Evolutionary conservation across 129 eudicot species (phyloP).

Genomic region (Glebionis coronaria): DNA sequence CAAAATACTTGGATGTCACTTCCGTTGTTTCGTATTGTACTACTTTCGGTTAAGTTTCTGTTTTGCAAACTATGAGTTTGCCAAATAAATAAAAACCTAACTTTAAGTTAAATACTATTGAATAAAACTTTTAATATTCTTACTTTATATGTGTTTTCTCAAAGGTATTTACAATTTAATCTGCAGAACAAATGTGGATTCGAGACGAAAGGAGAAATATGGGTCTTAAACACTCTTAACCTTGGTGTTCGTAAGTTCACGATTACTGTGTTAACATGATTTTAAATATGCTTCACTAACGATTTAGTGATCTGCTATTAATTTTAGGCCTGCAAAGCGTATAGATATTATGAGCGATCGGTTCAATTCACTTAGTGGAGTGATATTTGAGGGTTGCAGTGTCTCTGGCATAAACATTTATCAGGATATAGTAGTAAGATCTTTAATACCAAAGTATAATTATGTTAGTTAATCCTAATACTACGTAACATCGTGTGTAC

Average conservation of each 20-base stretch:
- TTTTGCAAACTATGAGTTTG: too few species aligned
- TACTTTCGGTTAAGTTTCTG: too few species aligned
- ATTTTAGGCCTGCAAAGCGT: constrained; percentile 77
- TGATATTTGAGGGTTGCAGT: constrained; percentile 71
- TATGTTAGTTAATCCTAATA: background rate
- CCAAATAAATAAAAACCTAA: too few species aligned
- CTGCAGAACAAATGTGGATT: constrained; percentile 96
- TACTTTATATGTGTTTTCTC: background rate
- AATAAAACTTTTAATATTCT: constrained; percentile 1
- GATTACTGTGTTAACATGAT: background rate
- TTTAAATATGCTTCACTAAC: background rate
- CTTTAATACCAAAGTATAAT: constrained; percentile 17
- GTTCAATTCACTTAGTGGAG: constrained; percentile 68
- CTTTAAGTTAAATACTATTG: constrained; percentile 7
- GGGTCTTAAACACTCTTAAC: constrained; percentile 90
- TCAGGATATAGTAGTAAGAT: constrained; percentile 77
- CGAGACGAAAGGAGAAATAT: constrained; percentile 93
- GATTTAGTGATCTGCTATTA: background rate
- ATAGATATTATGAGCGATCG: constrained; percentile 69
- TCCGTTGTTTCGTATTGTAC: too few species aligned
- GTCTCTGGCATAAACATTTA: constrained; percentile 64
- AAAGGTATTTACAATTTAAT: constrained; percentile 12
- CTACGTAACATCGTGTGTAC: too few species aligned
- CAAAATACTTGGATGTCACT: too few species aligned
- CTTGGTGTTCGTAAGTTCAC: constrained; percentile 88